phyloP scores from a whole-genome alignment of 78 protist species.

The Salpingoeca rosetta region DNA sequence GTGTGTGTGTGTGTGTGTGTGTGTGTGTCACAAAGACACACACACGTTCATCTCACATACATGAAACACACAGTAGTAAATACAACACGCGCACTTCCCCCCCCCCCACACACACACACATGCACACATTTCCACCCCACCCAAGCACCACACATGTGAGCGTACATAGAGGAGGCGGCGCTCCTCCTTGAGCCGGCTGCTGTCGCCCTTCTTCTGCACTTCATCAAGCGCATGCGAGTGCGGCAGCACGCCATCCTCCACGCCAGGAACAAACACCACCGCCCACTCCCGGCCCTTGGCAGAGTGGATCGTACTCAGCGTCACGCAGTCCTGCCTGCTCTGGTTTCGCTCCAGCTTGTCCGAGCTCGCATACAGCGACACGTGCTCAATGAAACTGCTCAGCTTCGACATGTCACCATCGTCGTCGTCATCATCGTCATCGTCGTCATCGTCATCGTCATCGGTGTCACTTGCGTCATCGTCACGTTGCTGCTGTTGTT shows the following conservation, averaged over 20 bases:
- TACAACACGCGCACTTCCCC: no score
- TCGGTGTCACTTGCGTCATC: background rate
- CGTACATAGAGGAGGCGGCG: background rate
- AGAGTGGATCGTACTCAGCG: slow-evolving; percentile 5
- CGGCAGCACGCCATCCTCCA: slow-evolving; percentile 7
- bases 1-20: no score
- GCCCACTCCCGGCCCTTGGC: slow-evolving; percentile 25
- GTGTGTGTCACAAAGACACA: no score
- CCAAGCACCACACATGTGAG: no score
- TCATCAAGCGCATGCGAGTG: background rate
- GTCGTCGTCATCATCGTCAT: no score
- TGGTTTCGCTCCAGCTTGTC: no score
- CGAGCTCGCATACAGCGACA: background rate
- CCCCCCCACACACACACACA: no score
- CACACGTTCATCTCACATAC: no score
- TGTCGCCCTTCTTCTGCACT: background rate
- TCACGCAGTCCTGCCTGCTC: background rate
- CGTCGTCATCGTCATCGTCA: no score
- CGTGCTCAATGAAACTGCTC: background rate
- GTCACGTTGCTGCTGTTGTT: background rate
- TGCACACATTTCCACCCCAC: no score
- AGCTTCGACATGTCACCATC: background rate
- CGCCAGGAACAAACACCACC: slow-evolving; percentile 7
- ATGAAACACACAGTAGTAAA: no score
- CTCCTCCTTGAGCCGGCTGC: background rate